These are phyloP conservation scores for Botryosphaeria dothidea DNA, from an alignment of 2,329 filamentous ascomycete genomes.

Conservation along the genomic window DNA sequence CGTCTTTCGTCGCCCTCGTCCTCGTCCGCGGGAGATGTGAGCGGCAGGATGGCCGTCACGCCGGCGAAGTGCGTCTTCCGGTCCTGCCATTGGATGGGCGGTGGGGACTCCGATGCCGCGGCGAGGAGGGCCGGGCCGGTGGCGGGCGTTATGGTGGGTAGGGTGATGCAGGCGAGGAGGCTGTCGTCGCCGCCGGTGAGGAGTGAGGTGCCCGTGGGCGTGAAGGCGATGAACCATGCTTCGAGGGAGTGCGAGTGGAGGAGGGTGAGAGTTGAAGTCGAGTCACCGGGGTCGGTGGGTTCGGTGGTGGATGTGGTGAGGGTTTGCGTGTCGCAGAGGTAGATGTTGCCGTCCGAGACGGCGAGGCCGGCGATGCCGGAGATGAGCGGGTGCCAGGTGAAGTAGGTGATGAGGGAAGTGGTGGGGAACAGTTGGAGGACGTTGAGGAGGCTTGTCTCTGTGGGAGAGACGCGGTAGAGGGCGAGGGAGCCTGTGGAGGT, in stretches of 20 bases:
- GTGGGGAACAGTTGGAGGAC: constrained; percentile 55
- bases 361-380: constrained; percentile 65
- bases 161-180: constrained; percentile 48
- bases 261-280: constrained; percentile 40
- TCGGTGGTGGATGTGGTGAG: not conserved
- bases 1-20: constrained; percentile 16
- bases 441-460: constrained; percentile 38
- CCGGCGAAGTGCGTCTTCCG: constrained; percentile 72
- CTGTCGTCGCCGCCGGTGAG: constrained; percentile 79
- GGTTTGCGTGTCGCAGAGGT: constrained; percentile 27
- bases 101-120: not conserved
- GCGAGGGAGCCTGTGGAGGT: constrained; percentile 74
- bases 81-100: constrained; percentile 44
- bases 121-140: not conserved
- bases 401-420: constrained; percentile 67
- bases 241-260: constrained; percentile 58
- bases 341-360: constrained; percentile 66
- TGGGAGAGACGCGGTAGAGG: constrained; percentile 51
- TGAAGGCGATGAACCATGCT: constrained; percentile 72
- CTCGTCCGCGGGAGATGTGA: constrained; percentile 36
- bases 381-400: constrained; percentile 68
- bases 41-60: constrained; percentile 80
- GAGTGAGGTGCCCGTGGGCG: constrained; percentile 45
- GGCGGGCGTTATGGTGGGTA: not conserved
- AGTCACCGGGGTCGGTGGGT: constrained; percentile 16